A percentile compares a stretch with the other conserved stretches of the same genome.
These are phyloP conservation scores for Citrullus mucosospermus DNA, from an alignment of 306 rosid genomes.

Conservation along the genomic window DNA sequence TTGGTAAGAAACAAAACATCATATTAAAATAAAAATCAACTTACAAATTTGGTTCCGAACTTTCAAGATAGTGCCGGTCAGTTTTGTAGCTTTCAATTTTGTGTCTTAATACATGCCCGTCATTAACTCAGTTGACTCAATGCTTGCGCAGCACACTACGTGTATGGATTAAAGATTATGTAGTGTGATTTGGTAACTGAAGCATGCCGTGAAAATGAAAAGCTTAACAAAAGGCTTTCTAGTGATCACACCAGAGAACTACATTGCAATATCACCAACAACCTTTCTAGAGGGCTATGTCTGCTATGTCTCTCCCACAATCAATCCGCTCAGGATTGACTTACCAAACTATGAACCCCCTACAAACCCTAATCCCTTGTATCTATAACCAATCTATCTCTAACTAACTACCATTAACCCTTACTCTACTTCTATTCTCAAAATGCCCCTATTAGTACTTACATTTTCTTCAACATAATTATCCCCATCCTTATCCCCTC, in stretches of 20 bases:
- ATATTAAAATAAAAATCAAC: not conserved
- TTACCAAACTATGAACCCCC: not conserved
- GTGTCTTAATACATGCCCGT: not conserved
- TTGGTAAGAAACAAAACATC: not conserved
- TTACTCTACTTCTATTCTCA: not conserved
- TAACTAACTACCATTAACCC: not conserved
- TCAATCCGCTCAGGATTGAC: not conserved
- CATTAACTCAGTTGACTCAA: not conserved
- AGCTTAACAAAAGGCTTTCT: not conserved
- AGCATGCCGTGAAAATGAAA: not conserved
- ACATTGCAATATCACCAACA: not conserved
- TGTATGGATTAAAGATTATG: not conserved
- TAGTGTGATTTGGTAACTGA: not conserved
- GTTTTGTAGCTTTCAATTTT: not conserved
- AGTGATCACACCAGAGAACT: too few relatives aligned
- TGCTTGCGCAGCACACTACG: not conserved
- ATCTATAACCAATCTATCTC: not conserved
- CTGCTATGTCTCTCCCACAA: not conserved
- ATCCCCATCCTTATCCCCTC: not conserved
- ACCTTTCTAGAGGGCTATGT: not conserved
- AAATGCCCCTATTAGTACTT: not conserved
- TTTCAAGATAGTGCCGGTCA: not conserved
- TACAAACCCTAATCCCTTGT: not conserved
- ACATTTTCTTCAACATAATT: not conserved
- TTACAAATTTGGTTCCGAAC: not conserved